Conservation (phyloP, 1,139 yeast species). For the Taiozyma sp. region DNA sequence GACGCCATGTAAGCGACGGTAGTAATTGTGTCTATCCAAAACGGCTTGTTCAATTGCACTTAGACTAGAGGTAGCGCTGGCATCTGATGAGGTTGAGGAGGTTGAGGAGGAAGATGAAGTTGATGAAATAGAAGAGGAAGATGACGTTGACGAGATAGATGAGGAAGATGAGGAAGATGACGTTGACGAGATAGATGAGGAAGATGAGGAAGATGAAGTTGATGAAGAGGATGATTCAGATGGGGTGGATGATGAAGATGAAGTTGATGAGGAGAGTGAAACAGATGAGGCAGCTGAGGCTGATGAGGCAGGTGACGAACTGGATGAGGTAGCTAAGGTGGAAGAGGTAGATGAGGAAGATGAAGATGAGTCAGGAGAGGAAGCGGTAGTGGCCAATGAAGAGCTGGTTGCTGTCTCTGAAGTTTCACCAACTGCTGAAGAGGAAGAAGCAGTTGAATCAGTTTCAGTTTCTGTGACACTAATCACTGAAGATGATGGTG, state of each 20-base stretch:
- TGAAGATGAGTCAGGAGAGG: neutral
- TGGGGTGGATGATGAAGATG: too few relatives aligned
- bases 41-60: constrained; percentile 33
- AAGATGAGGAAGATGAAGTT: neutral
- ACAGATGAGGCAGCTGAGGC: too few relatives aligned
- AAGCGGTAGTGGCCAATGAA: neutral
- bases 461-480: constrained; percentile 1
- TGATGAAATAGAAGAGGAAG: constrained; percentile 13
- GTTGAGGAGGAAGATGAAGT: constrained; percentile 9
- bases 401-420: neutral
- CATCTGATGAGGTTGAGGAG: constrained; percentile 16
- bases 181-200: neutral
- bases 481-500: constrained; percentile 1
- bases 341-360: neutral
- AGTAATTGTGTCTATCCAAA: constrained; percentile 44
- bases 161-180: constrained; percentile 2
- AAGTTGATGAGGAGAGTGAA: too few relatives aligned
- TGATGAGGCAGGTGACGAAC: neutral
- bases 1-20: constrained; percentile 50
- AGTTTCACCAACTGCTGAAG: neutral
- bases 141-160: neutral
- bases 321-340: neutral
- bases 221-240: neutral
- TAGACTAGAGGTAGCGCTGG: constrained; percentile 19
- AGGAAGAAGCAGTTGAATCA: neutral